Base-by-base conservation (phyloP, 768 basidiomycete species). In the Solioccasus polychromus region DNA sequence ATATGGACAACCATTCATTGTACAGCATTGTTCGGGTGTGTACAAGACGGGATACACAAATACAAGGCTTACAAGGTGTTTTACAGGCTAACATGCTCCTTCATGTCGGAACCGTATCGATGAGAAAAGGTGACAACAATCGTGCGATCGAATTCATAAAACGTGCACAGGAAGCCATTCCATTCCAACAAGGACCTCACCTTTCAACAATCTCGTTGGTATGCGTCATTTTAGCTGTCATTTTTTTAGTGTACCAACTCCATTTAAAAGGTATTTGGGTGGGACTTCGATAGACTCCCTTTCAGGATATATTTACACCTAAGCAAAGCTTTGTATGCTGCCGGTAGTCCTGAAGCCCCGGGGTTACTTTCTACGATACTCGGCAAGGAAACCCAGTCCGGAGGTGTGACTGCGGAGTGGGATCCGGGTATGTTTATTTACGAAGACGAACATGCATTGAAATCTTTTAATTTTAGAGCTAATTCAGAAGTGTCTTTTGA, bases 201-300 rank as follows among this genome's bases (percentile, higher is more conserved):
- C 25, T 52, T n/a, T 7, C 19, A 6, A 26, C 26, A 26, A 26
- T 26, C 26, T 26, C 26, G 7, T 11, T 26, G 6, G n/a, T n/a
- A 11, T 26, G 26, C 6, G 26, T 11, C 26, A 26, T 26, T 6
- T 6, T 26, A 26, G 6, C 11, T 26, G 26, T 6, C 26, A 11
- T 26, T 26, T 11, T 26, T 6, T 26, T 26, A 11, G 26, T 26
- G 26, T 8, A 20, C 34, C 7, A 25, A 45, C 29, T 25, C 24
- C 7, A 24, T 19, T 25, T 4, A 9, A 18, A 14, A 51, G 50
- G 22, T 51, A 2, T 51, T 51, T 23, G 47, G 34, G 12, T 51
- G 47, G 50, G 19, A 51, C 10, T 39, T 43, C 14, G 42, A 50
- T 3, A 22, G 4, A 8, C 42, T 51, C 12, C 26, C n/a, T 8